phyloP scores from a whole-genome alignment of 225 moss, liverwort and hornwort species.

The Sphagnum contortum region DNA sequence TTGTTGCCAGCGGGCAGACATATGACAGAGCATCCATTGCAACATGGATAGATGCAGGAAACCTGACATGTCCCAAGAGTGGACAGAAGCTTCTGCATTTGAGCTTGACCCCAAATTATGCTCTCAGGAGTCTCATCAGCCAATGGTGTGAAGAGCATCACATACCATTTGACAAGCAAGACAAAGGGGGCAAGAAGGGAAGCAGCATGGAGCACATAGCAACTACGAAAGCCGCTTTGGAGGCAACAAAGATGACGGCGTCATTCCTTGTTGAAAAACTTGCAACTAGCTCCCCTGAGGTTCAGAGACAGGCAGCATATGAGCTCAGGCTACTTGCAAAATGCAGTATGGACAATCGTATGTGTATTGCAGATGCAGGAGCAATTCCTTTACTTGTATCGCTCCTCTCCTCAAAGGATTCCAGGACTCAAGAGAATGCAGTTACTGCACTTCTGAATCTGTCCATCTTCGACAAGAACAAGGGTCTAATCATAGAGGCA shows the following conservation, averaged over 20 bases:
- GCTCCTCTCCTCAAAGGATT: slow-evolving; percentile 33
- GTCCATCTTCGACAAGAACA: slow-evolving; percentile 47
- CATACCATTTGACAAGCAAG: slow-evolving; percentile 34
- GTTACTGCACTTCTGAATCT: slow-evolving; percentile 63
- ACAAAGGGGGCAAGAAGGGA: slow-evolving; percentile 8
- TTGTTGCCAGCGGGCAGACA: slow-evolving; percentile 62
- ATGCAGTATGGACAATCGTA: slow-evolving; percentile 21
- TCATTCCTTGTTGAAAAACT: slow-evolving; percentile 33
- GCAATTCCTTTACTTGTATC: slow-evolving; percentile 42
- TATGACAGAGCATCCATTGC: slow-evolving; percentile 49
- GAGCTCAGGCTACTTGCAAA: slow-evolving; percentile 38
- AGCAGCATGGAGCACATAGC: slow-evolving; percentile 2
- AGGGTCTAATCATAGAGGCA: slow-evolving; percentile 39
- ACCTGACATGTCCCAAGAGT: slow-evolving; percentile 54
- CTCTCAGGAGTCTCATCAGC: slow-evolving; percentile 39
- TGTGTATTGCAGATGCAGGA: slow-evolving; percentile 39
- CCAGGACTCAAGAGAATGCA: slow-evolving; percentile 53
- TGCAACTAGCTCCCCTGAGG: slow-evolving; percentile 29
- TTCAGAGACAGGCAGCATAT: slow-evolving; percentile 48
- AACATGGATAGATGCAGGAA: slow-evolving; percentile 44
- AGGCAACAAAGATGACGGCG: slow-evolving; percentile 48
- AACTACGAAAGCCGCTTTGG: slow-evolving; percentile 24
- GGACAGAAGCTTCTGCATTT: slow-evolving; percentile 44
- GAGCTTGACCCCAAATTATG: slow-evolving; percentile 35
- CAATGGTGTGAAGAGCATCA: slow-evolving; percentile 64